phyloP scores from a whole-genome alignment of 805 yeast genomes.

The Nematodospora valgi region DNA sequence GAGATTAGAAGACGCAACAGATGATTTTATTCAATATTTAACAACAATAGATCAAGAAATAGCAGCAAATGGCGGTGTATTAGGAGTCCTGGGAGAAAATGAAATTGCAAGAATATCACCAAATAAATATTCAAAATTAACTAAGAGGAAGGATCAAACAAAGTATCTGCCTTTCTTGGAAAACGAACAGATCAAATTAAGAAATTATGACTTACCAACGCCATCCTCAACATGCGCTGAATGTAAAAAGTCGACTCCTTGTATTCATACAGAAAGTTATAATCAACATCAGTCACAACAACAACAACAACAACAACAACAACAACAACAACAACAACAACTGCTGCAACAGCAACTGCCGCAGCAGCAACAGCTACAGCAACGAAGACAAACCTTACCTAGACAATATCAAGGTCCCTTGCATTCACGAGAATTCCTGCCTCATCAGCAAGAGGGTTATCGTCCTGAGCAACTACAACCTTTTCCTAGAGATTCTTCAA shows the following conservation, averaged over 20 bases:
- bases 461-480: no score
- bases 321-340: no score
- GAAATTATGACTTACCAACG: slow-evolving; percentile 4
- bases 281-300: neutral
- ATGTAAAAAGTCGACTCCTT: slow-evolving; percentile 3
- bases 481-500: slow-evolving; percentile 2
- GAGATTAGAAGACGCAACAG: slow-evolving; percentile 22
- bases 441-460: neutral
- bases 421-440: no score
- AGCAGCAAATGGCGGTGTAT: neutral
- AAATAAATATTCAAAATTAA: slow-evolving; percentile 7
- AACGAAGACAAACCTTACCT: no score
- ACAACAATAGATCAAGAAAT: slow-evolving; percentile 2
- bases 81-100: neutral
- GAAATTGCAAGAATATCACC: slow-evolving; percentile 8
- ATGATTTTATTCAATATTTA: slow-evolving; percentile 6
- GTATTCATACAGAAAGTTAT: slow-evolving; percentile 1
- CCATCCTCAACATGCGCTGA: slow-evolving; percentile 8
- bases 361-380: neutral
- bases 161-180: neutral
- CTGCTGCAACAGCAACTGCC: neutral
- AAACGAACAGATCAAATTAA: neutral
- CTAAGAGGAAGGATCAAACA: neutral
- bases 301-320: slow-evolving; percentile 1
- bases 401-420: no score